These are phyloP conservation scores for Fusarium acutatum DNA, from an alignment of 2,329 filamentous ascomycete genomes.

Conservation along the genomic window DNA sequence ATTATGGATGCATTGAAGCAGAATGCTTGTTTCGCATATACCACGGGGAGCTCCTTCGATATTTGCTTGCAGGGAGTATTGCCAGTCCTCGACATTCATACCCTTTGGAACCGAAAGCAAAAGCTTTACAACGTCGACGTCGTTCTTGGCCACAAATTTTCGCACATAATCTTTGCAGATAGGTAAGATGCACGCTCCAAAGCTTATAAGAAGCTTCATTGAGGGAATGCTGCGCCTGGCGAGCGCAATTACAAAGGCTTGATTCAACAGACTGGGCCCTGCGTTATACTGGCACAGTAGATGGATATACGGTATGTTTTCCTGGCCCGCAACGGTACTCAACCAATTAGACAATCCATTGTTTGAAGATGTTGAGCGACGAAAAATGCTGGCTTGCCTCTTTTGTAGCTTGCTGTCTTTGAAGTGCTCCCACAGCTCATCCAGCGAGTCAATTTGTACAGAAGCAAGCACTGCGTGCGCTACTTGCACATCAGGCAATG, in stretches of 20 bases:
- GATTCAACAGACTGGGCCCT: not conserved
- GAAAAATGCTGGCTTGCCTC: not conserved
- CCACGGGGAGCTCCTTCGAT: not conserved
- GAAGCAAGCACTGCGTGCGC: conserved; percentile 6
- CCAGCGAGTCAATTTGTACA: not conserved
- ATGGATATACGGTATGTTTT: not conserved
- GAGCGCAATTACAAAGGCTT: not conserved
- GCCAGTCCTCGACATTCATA: not conserved
- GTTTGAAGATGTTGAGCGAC: not conserved
- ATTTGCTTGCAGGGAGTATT: not conserved
- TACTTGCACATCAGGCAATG: conserved; percentile 1
- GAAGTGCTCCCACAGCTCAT: conserved; percentile 19
- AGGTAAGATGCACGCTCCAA: not conserved
- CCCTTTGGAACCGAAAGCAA: not conserved
- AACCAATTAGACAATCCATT: not conserved
- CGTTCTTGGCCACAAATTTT: not conserved
- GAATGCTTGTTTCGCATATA: not conserved
- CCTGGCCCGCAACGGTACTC: not conserved
- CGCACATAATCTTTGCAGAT: not conserved
- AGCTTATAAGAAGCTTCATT: not conserved
- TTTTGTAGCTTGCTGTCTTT: conserved; percentile 9
- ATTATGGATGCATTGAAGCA: not conserved
- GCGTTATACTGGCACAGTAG: not conserved
- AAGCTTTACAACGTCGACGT: not conserved
- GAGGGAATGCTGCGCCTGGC: not conserved